Evolutionary conservation across 257 asterid genomes (phyloP), one percentile per base, ranked within the genome.

Genomic region (Solanum neorickii): DNA sequence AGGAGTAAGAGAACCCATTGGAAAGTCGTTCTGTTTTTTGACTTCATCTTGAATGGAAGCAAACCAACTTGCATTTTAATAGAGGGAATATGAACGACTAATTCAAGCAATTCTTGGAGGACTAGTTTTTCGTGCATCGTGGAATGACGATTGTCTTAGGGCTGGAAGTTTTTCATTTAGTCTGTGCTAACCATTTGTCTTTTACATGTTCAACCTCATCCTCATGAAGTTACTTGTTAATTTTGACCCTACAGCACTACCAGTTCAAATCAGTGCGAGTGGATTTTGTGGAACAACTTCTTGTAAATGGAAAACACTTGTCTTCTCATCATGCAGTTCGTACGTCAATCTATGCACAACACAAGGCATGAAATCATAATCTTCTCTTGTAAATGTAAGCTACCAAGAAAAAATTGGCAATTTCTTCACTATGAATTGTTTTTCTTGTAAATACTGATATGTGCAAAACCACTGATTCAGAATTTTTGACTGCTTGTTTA

Each of bases 261-360:
- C 93, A 93, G 92, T 94, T 95, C 93, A 93, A 93, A 88, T 94
- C 98, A 25, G 94, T 95, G 49, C 97, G 99, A 9, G 93, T 94
- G 25, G 98, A 97, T 87, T 95, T 93, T 92, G 72, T 95, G 91
- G 96, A 95, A 88, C 99, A 97, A 93, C 90, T 95, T 88, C 93
- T 95, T 20, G 98, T 97, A 87, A 97, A 97, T 87, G 98, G 99
- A 87, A 94, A 93, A 85, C 82, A 89, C 73, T 70, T 94, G 91
- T 86, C 95, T 1, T 92, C 92, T 49, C 92, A 88, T 66, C 91
- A 91, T 47, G 93, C 94, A 56, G 92, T 92, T 73, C 94, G 88
- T 85, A 90, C 97, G 41, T 95, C 98, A 65, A 93, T 97, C 47
- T 93, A 87, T 62, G 96, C 98, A 15, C 98, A 95, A 91, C 96